Evolutionary conservation across 345 rosid genomes (phyloP).

Genomic region (Aquilaria sinensis): DNA sequence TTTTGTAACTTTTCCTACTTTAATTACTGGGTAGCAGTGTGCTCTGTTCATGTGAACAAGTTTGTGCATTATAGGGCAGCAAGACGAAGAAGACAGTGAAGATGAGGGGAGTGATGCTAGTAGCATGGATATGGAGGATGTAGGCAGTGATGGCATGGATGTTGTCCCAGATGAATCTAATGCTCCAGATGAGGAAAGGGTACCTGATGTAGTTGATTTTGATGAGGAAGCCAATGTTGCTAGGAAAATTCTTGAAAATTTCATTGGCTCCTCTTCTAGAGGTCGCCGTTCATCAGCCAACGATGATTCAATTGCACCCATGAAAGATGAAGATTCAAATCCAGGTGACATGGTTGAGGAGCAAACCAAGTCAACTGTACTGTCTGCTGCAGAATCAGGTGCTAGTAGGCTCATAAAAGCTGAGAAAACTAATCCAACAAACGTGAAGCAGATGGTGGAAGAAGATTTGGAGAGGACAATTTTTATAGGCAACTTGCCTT

Average conservation of each 20-base stretch:
- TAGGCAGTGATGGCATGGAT: constrained; percentile 30
- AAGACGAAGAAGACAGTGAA: constrained; percentile 36
- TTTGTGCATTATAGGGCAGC: constrained; percentile 34
- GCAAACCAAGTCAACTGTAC: constrained; percentile 23
- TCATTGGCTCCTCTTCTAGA: constrained; percentile 40
- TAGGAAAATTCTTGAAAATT: constrained; percentile 65
- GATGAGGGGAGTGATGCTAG: constrained; percentile 44
- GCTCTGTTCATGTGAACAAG: too few relatives aligned
- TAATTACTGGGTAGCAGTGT: too few relatives aligned
- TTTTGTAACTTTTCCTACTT: too few relatives aligned
- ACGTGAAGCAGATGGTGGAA: constrained; percentile 32
- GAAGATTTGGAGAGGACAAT: constrained; percentile 68
- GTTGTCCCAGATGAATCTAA: constrained; percentile 23
- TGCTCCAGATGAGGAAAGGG: constrained; percentile 28
- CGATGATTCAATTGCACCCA: constrained; percentile 25
- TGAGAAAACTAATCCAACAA: constrained; percentile 27
- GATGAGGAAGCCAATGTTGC: constrained; percentile 73
- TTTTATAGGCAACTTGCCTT: constrained; percentile 86
- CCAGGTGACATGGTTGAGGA: constrained; percentile 19
- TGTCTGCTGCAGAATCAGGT: constrained; percentile 22
- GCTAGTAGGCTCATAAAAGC: constrained; percentile 30
- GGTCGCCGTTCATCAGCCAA: constrained; percentile 27
- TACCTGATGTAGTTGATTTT: constrained; percentile 40
- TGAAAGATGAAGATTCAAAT: constrained; percentile 22
- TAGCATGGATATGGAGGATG: constrained; percentile 60